phyloP scores from a whole-genome alignment of 768 basidiomycete genomes.

The Rhizopogon vulgaris region DNA sequence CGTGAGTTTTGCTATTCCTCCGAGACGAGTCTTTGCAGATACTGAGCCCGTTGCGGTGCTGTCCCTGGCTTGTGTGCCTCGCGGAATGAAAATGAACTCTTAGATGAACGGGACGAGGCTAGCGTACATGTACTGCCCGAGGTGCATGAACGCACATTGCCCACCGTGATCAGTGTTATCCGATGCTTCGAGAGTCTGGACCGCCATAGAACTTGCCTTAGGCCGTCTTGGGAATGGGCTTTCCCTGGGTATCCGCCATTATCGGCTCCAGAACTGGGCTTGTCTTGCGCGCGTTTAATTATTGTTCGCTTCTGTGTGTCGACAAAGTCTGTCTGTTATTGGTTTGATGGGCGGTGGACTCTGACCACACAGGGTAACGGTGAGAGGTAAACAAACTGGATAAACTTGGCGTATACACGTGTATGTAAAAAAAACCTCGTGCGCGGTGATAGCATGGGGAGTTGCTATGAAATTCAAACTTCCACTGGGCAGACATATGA shows the following conservation, averaged over 20 bases:
- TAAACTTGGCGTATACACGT: not conserved
- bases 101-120: not conserved
- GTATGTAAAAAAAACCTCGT: conserved; percentile 6
- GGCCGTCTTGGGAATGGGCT: not conserved
- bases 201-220: not conserved
- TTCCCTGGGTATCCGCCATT: not conserved
- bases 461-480: not conserved
- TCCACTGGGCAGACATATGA: not conserved
- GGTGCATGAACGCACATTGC: not conserved
- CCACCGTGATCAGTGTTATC: not conserved
- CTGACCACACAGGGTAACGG: not conserved
- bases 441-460: not conserved
- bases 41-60: not conserved
- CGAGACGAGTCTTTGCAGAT: not conserved
- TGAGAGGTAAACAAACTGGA: not conserved
- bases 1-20: not conserved
- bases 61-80: conserved; percentile 3
- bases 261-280: not conserved
- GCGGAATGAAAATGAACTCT: not conserved
- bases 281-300: not conserved
- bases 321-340: not conserved
- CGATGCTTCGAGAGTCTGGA: not conserved
- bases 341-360: not conserved
- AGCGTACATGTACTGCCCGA: not conserved
- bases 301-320: not conserved